These are phyloP conservation scores for Tolypocladium pustulatum DNA, from an alignment of 2,329 filamentous ascomycete genomes.

Conservation along the genomic window DNA sequence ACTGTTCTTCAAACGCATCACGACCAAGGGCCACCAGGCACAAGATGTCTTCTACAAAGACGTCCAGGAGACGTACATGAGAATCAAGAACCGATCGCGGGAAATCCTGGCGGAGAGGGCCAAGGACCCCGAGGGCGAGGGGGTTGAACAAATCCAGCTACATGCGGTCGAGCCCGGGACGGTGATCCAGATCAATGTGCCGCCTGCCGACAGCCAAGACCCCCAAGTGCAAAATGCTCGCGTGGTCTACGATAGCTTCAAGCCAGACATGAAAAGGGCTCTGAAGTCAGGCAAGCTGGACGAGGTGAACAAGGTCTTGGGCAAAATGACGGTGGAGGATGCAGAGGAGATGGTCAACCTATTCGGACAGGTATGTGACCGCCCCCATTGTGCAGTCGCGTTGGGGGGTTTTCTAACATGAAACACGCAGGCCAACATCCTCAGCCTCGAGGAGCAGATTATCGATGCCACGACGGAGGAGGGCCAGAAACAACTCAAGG, in stretches of 20 bases:
- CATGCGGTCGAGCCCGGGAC: slow-evolving; percentile 93
- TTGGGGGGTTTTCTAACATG: background rate
- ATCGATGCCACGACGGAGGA: slow-evolving; percentile 91
- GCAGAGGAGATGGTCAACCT: slow-evolving; percentile 77
- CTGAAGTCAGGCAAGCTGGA: slow-evolving; percentile 84
- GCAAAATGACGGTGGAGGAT: slow-evolving; percentile 79
- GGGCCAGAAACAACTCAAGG: slow-evolving; percentile 65
- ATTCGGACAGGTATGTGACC: slow-evolving; percentile 51
- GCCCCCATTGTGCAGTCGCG: background rate
- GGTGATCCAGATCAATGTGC: slow-evolving; percentile 79
- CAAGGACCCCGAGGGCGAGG: slow-evolving; percentile 38
- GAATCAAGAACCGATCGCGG: slow-evolving; percentile 65
- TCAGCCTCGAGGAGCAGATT: slow-evolving; percentile 85
- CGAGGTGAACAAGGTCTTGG: slow-evolving; percentile 46
- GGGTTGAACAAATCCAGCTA: slow-evolving; percentile 92
- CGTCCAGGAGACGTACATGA: slow-evolving; percentile 75
- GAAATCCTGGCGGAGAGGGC: slow-evolving; percentile 54
- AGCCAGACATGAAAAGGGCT: slow-evolving; percentile 69
- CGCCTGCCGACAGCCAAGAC: slow-evolving; percentile 56
- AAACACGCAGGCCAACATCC: slow-evolving; percentile 56
- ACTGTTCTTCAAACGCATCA: slow-evolving; percentile 94
- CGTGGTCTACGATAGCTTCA: slow-evolving; percentile 74
- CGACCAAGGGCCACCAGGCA: slow-evolving; percentile 79
- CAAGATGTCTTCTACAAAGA: slow-evolving; percentile 87
- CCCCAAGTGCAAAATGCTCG: slow-evolving; percentile 53